Base-by-base conservation (phyloP, 495 filamentous ascomycete genomes). In the Daldinia vernicosa region DNA sequence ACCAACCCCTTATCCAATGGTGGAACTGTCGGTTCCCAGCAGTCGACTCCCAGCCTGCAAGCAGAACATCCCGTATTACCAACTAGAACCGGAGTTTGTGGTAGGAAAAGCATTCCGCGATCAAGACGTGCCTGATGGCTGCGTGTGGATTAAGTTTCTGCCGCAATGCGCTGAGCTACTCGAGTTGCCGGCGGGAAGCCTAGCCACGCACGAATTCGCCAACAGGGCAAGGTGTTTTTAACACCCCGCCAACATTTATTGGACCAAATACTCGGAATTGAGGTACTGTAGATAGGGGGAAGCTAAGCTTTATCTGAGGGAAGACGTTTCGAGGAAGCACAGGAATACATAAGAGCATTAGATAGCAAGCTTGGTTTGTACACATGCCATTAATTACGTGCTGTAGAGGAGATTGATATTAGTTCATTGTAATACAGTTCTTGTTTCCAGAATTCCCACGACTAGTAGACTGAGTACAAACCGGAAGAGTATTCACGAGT, bases 141-240 rank as follows among this genome's bases (percentile, higher is more conserved):
- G 79, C 50, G 75, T 53, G 5, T 51, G 61, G 61, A 60, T 80
- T 4, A 50, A 57, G 24, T 57, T 80, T 47, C 59, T 79, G 33
- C 71, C 79, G 39, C 61, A 75, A 61, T 80, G 79, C 32, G 63
- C 72, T 0, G 22, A 40, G 55, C 58, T 78, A 47, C 63, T 66
- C 3, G 72, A 69, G 27, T 39, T 78, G 59, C 74, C 76, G 7
- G 66, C 61, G 55, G 76, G 66, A n/a, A 71, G 69, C 51, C 70
- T 60, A 15, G 54, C 73, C 39, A 75, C 64, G n/a, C 77, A 80
- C 52, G 66, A 76, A 35, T 77, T 74, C 74, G 75, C 69, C 26
- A 70, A 71, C 6, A 52, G 54, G 11, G 71, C 64, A 0, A 27
- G 17, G 28, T 80, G 79, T 37, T 75, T 71, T 47, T 64, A 66